Evolutionary conservation across 371 early-diverging fungal species (phyloP).

Genomic region (Mortierella polycephala): DNA sequence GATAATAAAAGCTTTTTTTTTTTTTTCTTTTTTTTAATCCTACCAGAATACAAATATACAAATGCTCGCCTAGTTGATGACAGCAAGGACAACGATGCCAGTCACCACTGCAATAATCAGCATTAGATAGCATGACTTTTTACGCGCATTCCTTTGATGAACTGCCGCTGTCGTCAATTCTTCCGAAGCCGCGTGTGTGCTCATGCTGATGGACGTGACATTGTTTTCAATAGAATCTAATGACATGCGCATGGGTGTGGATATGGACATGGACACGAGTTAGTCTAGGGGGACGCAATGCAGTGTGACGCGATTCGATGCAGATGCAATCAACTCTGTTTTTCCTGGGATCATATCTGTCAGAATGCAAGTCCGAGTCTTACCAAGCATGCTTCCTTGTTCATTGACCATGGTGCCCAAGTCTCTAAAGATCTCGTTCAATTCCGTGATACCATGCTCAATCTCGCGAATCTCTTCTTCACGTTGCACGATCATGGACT

Average conservation of each 20-base stretch:
- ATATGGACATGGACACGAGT: neutral
- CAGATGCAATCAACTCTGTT: too few species aligned
- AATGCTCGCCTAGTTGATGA: conserved; percentile 14
- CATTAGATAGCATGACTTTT: conserved; percentile 84
- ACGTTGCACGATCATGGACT: conserved; percentile 90
- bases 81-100: conserved; percentile 57
- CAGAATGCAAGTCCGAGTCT: conserved; percentile 14
- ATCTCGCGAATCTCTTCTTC: conserved; percentile 93
- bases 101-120: conserved; percentile 76
- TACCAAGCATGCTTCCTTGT: conserved; percentile 93
- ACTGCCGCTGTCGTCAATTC: conserved; percentile 85
- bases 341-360: too few species aligned
- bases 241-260: too few species aligned
- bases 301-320: too few species aligned
- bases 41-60: too few species aligned
- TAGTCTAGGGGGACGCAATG: neutral
- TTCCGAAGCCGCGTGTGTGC: conserved; percentile 81
- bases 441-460: conserved; percentile 89
- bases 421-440: conserved; percentile 97
- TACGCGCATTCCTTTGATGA: conserved; percentile 83
- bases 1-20: too few species aligned
- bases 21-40: too few species aligned
- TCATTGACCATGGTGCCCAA: conserved; percentile 95
- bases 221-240: conserved; percentile 90
- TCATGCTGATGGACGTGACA: conserved; percentile 80